Conservation (phyloP, 164 flowering plant genomes). For the Magnolia changhungtana region DNA sequence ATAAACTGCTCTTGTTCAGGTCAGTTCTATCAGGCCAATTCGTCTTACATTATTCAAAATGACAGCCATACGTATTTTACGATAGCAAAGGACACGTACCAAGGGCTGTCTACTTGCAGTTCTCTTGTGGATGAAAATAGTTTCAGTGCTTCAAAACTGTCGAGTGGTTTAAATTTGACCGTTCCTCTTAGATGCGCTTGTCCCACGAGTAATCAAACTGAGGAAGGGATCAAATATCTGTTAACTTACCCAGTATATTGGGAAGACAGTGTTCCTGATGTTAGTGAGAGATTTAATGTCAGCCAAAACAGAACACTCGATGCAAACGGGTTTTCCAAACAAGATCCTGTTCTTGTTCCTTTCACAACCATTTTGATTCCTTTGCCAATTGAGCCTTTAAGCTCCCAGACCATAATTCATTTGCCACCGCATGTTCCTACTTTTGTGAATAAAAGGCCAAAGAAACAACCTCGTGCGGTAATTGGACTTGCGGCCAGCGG, state of each 20-base stretch:
- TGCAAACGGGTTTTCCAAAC: constrained; percentile 38
- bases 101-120: constrained; percentile 68
- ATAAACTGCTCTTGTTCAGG: constrained; percentile 56
- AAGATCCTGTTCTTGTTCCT: constrained; percentile 24
- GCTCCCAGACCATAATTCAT: constrained; percentile 24
- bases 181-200: constrained; percentile 76
- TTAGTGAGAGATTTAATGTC: constrained; percentile 35
- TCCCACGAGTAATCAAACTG: constrained; percentile 44
- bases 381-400: constrained; percentile 29
- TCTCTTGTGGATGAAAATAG: constrained; percentile 45
- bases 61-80: constrained; percentile 37
- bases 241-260: constrained; percentile 37
- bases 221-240: constrained; percentile 38
- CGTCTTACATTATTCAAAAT: constrained; percentile 34
- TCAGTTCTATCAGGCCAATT: constrained; percentile 45
- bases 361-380: constrained; percentile 60
- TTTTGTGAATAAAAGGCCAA: constrained; percentile 14
- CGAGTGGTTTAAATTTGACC: constrained; percentile 17
- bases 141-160: constrained; percentile 13
- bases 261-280: constrained; percentile 26
- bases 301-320: constrained; percentile 24
- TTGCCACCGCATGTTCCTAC: constrained; percentile 10
- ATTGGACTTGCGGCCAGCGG: constrained; percentile 42
- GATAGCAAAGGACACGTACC: constrained; percentile 55
- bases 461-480: constrained; percentile 30